Evolutionary conservation across 306 rosid species (phyloP).

Genomic region (Gastrolobium villosum): DNA sequence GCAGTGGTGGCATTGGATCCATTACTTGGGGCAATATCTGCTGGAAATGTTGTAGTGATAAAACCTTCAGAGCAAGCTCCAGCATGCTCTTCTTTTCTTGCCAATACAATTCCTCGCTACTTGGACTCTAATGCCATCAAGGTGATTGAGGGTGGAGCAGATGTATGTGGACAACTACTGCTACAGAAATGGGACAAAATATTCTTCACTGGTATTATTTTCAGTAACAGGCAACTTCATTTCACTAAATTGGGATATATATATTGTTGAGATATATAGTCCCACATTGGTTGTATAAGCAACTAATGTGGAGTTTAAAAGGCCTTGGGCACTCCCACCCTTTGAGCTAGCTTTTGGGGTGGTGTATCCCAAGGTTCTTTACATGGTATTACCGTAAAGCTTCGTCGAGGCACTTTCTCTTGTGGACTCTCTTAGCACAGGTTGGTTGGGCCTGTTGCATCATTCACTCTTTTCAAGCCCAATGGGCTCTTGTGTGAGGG

Average conservation of each 20-base stretch:
- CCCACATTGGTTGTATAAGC: too few relatives aligned
- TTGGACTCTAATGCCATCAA: slow-evolving; percentile 73
- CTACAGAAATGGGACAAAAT: slow-evolving; percentile 88
- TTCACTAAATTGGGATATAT: not conserved
- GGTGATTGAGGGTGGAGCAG: slow-evolving; percentile 78
- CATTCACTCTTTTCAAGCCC: too few relatives aligned
- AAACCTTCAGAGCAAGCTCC: slow-evolving; percentile 87
- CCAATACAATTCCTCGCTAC: slow-evolving; percentile 71
- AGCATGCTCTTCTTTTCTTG: slow-evolving; percentile 77
- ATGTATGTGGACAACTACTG: slow-evolving; percentile 62
- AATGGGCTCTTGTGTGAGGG: too few relatives aligned
- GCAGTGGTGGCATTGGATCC: slow-evolving; percentile 90
- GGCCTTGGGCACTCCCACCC: too few relatives aligned
- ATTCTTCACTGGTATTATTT: slow-evolving; percentile 88
- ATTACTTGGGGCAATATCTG: slow-evolving; percentile 89
- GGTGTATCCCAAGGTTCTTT: too few relatives aligned
- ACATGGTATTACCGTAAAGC: too few relatives aligned
- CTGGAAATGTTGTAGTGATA: slow-evolving; percentile 77
- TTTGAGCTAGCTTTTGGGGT: too few relatives aligned
- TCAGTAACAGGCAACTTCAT: not conserved
- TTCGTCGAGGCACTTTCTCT: too few relatives aligned
- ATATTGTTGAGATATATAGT: too few relatives aligned
- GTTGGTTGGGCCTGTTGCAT: too few relatives aligned
- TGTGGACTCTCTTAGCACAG: too few relatives aligned
- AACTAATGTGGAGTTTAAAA: too few relatives aligned